These are phyloP conservation scores for Tulasnella sp. DNA, from an alignment of 768 basidiomycete genomes.

Conservation along the genomic window DNA sequence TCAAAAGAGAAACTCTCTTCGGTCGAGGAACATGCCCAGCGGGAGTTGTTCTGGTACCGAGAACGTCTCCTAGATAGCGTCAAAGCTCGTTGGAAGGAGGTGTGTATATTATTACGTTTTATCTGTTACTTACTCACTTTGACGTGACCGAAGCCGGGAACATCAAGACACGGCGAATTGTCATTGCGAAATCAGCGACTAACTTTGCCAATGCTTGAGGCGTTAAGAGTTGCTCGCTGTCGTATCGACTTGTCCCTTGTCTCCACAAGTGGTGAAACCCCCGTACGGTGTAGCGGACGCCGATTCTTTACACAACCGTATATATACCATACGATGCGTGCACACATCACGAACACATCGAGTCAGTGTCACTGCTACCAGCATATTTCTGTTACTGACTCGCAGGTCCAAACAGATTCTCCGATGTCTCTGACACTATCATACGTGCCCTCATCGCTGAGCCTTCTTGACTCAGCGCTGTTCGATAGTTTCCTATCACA, in stretches of 20 bases:
- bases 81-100: slow-evolving; percentile 76
- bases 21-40: slow-evolving; percentile 48
- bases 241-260: slow-evolving; percentile 44
- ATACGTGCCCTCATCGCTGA: slow-evolving; percentile 30
- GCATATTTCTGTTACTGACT: neutral
- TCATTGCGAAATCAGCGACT: slow-evolving; percentile 68
- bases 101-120: slow-evolving; percentile 25
- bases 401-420: slow-evolving; percentile 31
- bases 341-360: slow-evolving; percentile 49
- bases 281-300: slow-evolving; percentile 27
- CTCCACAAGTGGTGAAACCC: slow-evolving; percentile 23
- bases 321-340: slow-evolving; percentile 50
- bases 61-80: slow-evolving; percentile 69
- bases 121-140: neutral
- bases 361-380: slow-evolving; percentile 34
- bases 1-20: slow-evolving; percentile 52
- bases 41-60: slow-evolving; percentile 91
- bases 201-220: slow-evolving; percentile 66
- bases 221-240: slow-evolving; percentile 55
- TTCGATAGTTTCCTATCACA: slow-evolving; percentile 54
- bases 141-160: slow-evolving; percentile 47
- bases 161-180: slow-evolving; percentile 60
- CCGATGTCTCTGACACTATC: slow-evolving; percentile 42
- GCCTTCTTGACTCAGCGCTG: slow-evolving; percentile 52
- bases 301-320: slow-evolving; percentile 43